Evolutionary conservation across 139 green algal species (phyloP), one percentile per base, ranked within the genome.

Genomic region (Auxenochlorella pyrenoidosa): DNA sequence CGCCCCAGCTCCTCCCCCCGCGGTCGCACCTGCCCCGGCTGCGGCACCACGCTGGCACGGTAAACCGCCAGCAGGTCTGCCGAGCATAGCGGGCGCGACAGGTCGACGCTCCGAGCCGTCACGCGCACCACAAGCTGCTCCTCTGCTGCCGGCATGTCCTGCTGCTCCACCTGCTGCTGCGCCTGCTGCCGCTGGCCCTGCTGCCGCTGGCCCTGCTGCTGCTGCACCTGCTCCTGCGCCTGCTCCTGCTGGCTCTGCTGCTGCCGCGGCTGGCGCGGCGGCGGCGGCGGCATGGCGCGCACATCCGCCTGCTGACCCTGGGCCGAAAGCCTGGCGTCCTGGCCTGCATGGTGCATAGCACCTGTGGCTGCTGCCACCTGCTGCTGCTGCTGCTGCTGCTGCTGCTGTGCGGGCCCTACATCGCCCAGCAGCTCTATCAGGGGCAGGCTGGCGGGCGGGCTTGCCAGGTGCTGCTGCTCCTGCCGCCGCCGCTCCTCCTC

Each of bases 71-170:
- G 59, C 58, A 88, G 75, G 75, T 88, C 84, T 0, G 58, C 28
- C 1, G 84, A 83, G 24, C 75, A 59, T 40, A 88, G 54, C 36
- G 84, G 84, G 28, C 75, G 73, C 38, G 44, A 73, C 28, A 88
- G 63, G 73, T 88, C 84, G 40, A 88, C 5, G 21, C 78, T 78
- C 3, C 58, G 40, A 28, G 75, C 84, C 3, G 63, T 89, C 34
- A 89, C 76, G 5, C 85, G 60, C 63, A 89, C 76, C 85, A 89
- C 76, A 76, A 85, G 38, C 43, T 84, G 60, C 75, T 22, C 60
- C 75, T 71, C 77, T 32, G 34, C 51, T 8, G 2, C 41, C 18
- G 54, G 54, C 6, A 51, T 84, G 38, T 72, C 19, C 41, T 79
- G 73, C 72, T 32, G 38, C 51, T 44, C 15, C 40, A 10, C 34